phyloP scores from a whole-genome alignment of 129 eudicot genomes.

The Ambrosia trifida region DNA sequence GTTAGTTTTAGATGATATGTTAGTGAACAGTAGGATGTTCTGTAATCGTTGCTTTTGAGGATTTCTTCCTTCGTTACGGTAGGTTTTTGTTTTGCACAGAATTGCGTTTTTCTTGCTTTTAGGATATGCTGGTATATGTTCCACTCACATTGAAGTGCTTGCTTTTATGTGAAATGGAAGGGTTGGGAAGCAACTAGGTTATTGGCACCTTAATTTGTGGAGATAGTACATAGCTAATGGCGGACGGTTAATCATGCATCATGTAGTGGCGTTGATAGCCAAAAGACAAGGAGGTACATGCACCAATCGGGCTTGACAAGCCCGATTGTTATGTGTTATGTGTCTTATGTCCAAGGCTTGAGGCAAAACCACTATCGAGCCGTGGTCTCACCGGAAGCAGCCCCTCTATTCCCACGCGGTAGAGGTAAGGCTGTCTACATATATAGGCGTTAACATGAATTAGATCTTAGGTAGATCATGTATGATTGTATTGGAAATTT shows the following conservation, averaged over 20 bases:
- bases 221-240: background rate
- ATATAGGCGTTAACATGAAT: background rate
- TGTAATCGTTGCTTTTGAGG: background rate
- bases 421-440: background rate
- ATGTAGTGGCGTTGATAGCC: too few relatives aligned
- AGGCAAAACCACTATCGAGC: too few relatives aligned
- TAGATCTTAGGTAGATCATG: background rate
- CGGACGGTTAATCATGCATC: too few relatives aligned
- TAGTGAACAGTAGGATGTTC: conserved; percentile 1
- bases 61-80: background rate
- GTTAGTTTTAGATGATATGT: conserved; percentile 15
- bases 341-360: too few relatives aligned
- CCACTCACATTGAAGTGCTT: background rate
- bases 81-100: background rate
- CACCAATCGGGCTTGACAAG: too few relatives aligned
- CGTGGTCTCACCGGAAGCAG: too few relatives aligned
- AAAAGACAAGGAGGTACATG: too few relatives aligned
- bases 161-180: conserved; percentile 22
- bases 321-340: too few relatives aligned
- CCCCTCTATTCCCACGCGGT: too few relatives aligned
- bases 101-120: background rate
- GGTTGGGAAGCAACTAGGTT: conserved; percentile 14
- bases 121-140: background rate
- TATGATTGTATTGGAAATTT: background rate
- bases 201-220: conserved; percentile 16